These are phyloP conservation scores for Myotisia sp. DNA, from an alignment of 2,329 filamentous ascomycete genomes.

Conservation along the genomic window DNA sequence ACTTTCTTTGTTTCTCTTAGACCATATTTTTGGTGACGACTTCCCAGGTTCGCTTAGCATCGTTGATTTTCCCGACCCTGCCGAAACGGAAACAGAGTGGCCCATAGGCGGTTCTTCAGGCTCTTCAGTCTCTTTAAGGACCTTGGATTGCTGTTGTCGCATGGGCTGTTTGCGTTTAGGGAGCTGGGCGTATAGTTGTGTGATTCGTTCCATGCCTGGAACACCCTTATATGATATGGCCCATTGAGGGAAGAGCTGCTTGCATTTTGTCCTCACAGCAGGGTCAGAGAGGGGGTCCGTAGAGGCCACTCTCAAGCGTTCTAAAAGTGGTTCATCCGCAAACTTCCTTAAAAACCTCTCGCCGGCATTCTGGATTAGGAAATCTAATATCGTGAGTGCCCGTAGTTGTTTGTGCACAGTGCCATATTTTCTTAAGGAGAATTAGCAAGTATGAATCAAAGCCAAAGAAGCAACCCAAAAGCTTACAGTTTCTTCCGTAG, in stretches of 20 bases:
- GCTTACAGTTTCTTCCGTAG: slow-evolving; percentile 82
- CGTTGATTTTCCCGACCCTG: slow-evolving; percentile 25
- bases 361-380: slow-evolving; percentile 86
- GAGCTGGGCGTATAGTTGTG: slow-evolving; percentile 59
- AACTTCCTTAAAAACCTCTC: slow-evolving; percentile 74
- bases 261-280: slow-evolving; percentile 77
- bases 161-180: slow-evolving; percentile 55
- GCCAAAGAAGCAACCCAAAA: slow-evolving; percentile 1
- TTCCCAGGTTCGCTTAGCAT: slow-evolving; percentile 16
- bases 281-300: slow-evolving; percentile 73
- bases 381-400: slow-evolving; percentile 77
- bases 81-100: slow-evolving; percentile 27
- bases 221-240: slow-evolving; percentile 65
- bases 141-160: slow-evolving; percentile 66
- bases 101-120: slow-evolving; percentile 22
- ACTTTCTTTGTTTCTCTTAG: slow-evolving; percentile 42
- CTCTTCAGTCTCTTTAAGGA: slow-evolving; percentile 63
- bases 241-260: slow-evolving; percentile 77
- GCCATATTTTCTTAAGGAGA: slow-evolving; percentile 61
- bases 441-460: slow-evolving; percentile 6
- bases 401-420: slow-evolving; percentile 84
- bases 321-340: slow-evolving; percentile 78
- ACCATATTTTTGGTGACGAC: slow-evolving; percentile 24
- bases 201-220: slow-evolving; percentile 64
- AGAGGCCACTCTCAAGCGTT: slow-evolving; percentile 75